Evolutionary conservation across 2,329 filamentous ascomycete species (phyloP).

Genomic region (Gliomastix tumulicola): DNA sequence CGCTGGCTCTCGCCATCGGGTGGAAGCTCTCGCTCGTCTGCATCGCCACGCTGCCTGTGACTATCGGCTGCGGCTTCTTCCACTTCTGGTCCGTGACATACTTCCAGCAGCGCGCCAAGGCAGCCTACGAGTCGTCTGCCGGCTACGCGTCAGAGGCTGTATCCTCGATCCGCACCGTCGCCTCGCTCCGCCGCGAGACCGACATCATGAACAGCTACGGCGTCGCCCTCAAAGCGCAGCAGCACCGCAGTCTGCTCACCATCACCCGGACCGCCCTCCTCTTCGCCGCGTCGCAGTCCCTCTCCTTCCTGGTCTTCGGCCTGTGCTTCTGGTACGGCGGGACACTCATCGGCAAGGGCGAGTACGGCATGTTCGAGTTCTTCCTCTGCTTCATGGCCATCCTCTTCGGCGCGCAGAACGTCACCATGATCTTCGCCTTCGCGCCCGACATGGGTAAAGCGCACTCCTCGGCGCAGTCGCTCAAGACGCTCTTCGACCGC

Average conservation of each 20-base stretch:
- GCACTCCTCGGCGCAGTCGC: conserved; percentile 70
- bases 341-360: conserved; percentile 60
- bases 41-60: conserved; percentile 67
- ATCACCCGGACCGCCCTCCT: conserved; percentile 70
- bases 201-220: conserved; percentile 73
- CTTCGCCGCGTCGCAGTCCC: conserved; percentile 78
- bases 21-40: conserved; percentile 88
- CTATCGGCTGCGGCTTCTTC: conserved; percentile 75
- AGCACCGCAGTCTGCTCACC: conserved; percentile 61
- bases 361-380: conserved; percentile 80
- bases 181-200: conserved; percentile 77
- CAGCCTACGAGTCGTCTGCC: conserved; percentile 72
- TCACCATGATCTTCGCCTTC: conserved; percentile 82
- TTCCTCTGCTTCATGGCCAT: conserved; percentile 85
- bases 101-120: conserved; percentile 74
- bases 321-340: conserved; percentile 93
- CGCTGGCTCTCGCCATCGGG: conserved; percentile 65
- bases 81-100: conserved; percentile 77
- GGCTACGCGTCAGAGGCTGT: conserved; percentile 90
- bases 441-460: conserved; percentile 92
- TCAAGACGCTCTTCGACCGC: conserved; percentile 75
- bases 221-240: conserved; percentile 57
- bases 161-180: conserved; percentile 88
- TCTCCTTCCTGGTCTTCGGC: conserved; percentile 77
- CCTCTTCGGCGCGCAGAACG: conserved; percentile 88